Evolutionary conservation across 768 basidiomycete genomes (phyloP).

Genomic region (Cantharellus anzutake): DNA sequence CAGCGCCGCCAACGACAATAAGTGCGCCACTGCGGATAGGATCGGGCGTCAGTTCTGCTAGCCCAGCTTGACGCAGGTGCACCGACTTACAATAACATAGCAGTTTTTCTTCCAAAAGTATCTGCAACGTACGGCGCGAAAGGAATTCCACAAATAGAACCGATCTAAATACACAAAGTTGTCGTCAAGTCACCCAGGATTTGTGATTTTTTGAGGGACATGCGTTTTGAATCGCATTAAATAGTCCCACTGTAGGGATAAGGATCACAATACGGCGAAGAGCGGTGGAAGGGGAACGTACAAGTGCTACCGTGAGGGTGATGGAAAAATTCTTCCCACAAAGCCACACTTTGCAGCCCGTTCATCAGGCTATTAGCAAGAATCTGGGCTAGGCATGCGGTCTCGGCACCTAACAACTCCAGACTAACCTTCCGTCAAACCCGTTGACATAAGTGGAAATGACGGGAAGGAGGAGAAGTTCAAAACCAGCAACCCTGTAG

Average conservation of each 20-base stretch:
- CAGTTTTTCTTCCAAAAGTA: constrained; percentile 43
- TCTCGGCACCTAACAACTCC: no score
- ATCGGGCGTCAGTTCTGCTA: background rate
- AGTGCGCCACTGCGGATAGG: constrained; percentile 31
- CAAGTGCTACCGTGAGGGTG: constrained; percentile 28
- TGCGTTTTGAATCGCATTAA: constrained; percentile 68
- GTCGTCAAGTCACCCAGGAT: background rate
- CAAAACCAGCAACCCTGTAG: background rate
- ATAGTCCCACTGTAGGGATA: constrained; percentile 27
- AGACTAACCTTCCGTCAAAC: constrained; percentile 5
- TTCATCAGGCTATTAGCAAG: no score
- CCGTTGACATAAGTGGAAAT: background rate
- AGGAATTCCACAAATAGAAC: background rate
- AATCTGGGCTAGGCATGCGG: no score
- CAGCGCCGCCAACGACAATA: constrained; percentile 9
- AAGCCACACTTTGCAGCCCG: constrained; percentile 20
- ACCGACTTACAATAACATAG: constrained; percentile 30
- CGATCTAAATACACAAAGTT: background rate
- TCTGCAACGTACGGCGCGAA: no score
- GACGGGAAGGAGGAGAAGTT: background rate
- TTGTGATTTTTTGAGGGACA: constrained; percentile 35
- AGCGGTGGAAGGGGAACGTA: background rate
- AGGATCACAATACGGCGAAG: background rate
- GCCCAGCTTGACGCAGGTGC: background rate
- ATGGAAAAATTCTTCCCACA: constrained; percentile 45